phyloP scores from a whole-genome alignment of 768 basidiomycete species.

The Lactarius indigo region DNA sequence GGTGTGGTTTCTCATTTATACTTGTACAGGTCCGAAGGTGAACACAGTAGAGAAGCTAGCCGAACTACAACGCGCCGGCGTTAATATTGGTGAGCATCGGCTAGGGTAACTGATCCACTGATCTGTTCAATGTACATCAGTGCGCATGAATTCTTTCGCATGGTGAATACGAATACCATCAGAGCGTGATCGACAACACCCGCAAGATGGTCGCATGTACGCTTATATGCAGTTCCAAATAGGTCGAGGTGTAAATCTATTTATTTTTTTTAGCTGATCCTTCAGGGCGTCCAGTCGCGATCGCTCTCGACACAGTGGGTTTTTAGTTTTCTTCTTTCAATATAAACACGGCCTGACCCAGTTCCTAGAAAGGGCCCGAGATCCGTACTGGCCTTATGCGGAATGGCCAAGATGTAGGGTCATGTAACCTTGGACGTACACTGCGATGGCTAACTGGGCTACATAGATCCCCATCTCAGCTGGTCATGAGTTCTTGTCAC shows the following conservation, averaged over 20 bases:
- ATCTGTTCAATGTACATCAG: conserved; percentile 40
- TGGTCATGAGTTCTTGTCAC: conserved; percentile 93
- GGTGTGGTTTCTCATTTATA: conserved; percentile 12
- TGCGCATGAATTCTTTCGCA: conserved; percentile 99
- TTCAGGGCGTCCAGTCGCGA: conserved; percentile 87
- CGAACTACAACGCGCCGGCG: conserved; percentile 84
- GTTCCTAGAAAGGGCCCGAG: conserved; percentile 91
- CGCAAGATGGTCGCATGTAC: conserved; percentile 77
- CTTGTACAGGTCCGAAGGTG: conserved; percentile 77
- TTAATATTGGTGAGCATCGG: conserved; percentile 86
- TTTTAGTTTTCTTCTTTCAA: neutral
- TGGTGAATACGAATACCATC: conserved; percentile 97
- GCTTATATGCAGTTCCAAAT: conserved; percentile 27
- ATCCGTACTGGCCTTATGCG: conserved; percentile 95
- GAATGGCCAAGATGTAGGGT: conserved; percentile 76
- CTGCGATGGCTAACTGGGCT: conserved; percentile 5
- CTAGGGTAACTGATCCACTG: neutral
- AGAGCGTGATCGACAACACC: conserved; percentile 98
- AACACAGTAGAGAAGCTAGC: conserved; percentile 87
- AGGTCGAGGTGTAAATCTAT: neutral
- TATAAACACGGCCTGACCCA: conserved; percentile 1
- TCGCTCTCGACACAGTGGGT: conserved; percentile 93
- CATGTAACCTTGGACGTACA: conserved; percentile 3
- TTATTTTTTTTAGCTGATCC: conserved; percentile 48
- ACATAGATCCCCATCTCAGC: conserved; percentile 74